Base-by-base conservation (phyloP, 106 monocot genomes). In the Iris macrosiphon region DNA sequence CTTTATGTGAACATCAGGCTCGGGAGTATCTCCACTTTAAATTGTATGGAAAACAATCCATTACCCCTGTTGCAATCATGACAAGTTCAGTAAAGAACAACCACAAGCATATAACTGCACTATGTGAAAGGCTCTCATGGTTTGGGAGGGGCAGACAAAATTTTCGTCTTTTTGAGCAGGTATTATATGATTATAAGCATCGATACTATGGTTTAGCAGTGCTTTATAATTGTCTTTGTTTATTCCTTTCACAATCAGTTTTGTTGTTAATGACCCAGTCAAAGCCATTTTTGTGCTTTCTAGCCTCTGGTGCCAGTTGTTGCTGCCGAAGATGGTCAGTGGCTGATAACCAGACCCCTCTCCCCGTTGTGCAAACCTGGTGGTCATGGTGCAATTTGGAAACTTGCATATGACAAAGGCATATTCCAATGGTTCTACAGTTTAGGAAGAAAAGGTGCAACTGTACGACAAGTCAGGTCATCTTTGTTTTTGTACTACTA, bases 341-440 rank as follows among this genome's bases (percentile, higher is more conserved):
- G 95, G 95, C 55, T 96, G 66, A 76, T 75, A 47, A 74, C 60
- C 44, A 49, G 68, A 58, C 69, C 73, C 51, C 67, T 79, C 43
- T 58, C 45, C 31, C 89, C 79, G 49, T 66, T 96, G 9, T 79
- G 82, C 61, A 96, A 89, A 63, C 95, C 95, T 65, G 95, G 95
- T 70, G 95, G 95, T 42, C 95, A 96, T 85, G 95, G 95, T 61
- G 89, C 85, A 43, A 73, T 96, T 49, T 96, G 95, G 95, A 96
- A 96, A 63, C 95, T 96, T 65, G 89, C 95, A 45, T 62, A 70
- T 80, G 89, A 96, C 52, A 89, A 80, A 82, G 85, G 95, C 19
- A 66, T 96, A 63, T 89, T 89, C 59, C 60, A 69, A 32, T 96
- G 95, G 95, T 89, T 96, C 52, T 82, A 79, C 66, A 34, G 31